Percentiles rank a stretch among this genome's conserved stretches.
Evolutionary conservation across 306 rosid genomes (phyloP).

Genomic region (Acacia crassicarpa): DNA sequence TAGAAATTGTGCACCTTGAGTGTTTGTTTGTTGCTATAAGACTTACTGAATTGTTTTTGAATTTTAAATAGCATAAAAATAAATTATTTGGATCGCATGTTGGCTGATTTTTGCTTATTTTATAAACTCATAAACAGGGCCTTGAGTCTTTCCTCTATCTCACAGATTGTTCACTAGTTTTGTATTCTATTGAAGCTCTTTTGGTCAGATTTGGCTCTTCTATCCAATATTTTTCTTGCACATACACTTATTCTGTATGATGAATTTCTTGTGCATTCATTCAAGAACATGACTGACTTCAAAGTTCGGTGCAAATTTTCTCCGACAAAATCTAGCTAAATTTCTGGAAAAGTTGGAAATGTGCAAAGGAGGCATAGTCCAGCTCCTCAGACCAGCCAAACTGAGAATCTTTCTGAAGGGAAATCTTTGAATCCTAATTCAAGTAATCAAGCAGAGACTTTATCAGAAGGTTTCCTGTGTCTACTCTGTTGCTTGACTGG

Average conservation of each 20-base stretch:
- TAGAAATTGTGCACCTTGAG: background rate
- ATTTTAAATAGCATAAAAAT: background rate
- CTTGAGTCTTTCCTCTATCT: background rate
- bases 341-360: conserved; percentile 80
- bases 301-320: background rate
- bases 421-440: conserved; percentile 63
- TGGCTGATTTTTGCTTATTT: background rate
- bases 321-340: background rate
- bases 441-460: conserved; percentile 53
- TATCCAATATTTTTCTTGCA: too few relatives aligned
- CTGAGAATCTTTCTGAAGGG: conserved; percentile 63
- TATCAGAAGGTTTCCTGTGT: conserved; percentile 66
- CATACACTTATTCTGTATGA: too few relatives aligned
- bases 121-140: background rate
- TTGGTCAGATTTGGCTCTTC: background rate
- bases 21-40: background rate
- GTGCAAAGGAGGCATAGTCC: conserved; percentile 65
- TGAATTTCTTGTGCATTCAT: background rate
- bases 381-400: conserved; percentile 67
- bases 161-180: background rate
- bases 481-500: conserved; percentile 21
- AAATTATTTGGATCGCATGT: background rate
- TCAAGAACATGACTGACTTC: background rate
- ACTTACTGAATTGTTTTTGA: background rate
- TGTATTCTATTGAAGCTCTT: background rate